phyloP scores from a whole-genome alignment of 2,329 filamentous ascomycete species.

The Diaporthe longicolla region DNA sequence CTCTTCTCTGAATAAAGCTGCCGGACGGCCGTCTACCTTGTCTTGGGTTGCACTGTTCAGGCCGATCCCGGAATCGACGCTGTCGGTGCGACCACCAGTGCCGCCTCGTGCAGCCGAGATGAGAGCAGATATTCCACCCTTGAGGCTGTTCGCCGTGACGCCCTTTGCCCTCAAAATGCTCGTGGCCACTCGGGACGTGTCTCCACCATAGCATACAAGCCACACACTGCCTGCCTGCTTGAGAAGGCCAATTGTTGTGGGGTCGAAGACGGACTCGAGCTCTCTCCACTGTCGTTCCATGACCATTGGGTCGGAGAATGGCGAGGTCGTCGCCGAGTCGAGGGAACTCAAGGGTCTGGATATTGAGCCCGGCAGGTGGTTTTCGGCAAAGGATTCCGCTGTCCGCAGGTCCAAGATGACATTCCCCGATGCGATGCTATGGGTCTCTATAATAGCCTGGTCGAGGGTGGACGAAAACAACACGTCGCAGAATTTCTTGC shows the following conservation, averaged over 20 bases:
- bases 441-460: background rate
- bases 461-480: background rate
- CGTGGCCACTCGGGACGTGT: conserved; percentile 1
- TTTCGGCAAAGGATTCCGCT: background rate
- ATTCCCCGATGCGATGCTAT: background rate
- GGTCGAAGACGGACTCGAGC: background rate
- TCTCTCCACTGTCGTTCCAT: background rate
- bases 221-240: background rate
- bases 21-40: background rate
- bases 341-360: background rate
- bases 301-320: background rate
- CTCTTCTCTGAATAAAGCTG: background rate
- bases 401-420: conserved; percentile 1
- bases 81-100: background rate
- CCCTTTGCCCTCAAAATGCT: conserved; percentile 7
- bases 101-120: background rate
- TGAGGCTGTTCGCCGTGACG: background rate
- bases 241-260: background rate
- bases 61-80: background rate
- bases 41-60: background rate
- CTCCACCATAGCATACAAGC: background rate
- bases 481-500: background rate
- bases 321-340: background rate
- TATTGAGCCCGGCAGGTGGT: background rate
- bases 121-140: background rate